Percentiles rank a stretch among this genome's conserved stretches.
phyloP scores from a whole-genome alignment of 2,329 filamentous ascomycete genomes.

The Paramyrothecium roridum region DNA sequence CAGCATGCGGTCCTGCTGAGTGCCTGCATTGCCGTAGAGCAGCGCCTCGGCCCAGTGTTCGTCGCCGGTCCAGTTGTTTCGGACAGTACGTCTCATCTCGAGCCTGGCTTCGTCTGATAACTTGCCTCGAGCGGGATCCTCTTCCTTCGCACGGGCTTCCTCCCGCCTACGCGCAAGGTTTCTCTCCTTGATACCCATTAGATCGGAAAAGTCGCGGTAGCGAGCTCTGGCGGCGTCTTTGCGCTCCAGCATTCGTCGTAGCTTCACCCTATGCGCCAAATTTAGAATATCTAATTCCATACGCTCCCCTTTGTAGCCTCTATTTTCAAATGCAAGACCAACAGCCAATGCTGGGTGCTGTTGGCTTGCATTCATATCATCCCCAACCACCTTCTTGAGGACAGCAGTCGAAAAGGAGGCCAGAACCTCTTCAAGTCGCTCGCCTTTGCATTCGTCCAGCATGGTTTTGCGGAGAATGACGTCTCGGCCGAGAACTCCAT shows the following conservation, averaged over 20 bases:
- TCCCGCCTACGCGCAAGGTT: slow-evolving; percentile 54
- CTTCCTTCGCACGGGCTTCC: slow-evolving; percentile 30
- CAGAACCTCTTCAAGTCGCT: slow-evolving; percentile 83
- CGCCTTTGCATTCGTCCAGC: slow-evolving; percentile 93
- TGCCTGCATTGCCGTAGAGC: slow-evolving; percentile 60
- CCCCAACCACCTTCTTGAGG: slow-evolving; percentile 63
- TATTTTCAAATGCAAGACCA: slow-evolving; percentile 55
- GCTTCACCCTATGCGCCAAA: slow-evolving; percentile 67
- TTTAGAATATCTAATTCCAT: slow-evolving; percentile 62
- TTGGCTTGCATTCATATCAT: slow-evolving; percentile 32
- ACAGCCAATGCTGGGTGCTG: slow-evolving; percentile 48
- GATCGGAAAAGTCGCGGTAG: slow-evolving; percentile 61
- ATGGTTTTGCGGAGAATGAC: slow-evolving; percentile 85
- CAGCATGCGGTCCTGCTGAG: slow-evolving; percentile 60
- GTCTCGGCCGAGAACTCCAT: slow-evolving; percentile 76
- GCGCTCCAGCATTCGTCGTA: slow-evolving; percentile 55
- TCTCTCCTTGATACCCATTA: slow-evolving; percentile 62
- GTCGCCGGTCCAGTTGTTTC: slow-evolving; percentile 76
- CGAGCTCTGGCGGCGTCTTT: slow-evolving; percentile 57
- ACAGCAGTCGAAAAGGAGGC: slow-evolving; percentile 81
- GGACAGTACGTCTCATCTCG: slow-evolving; percentile 57
- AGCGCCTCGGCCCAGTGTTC: slow-evolving; percentile 71
- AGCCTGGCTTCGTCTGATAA: slow-evolving; percentile 38
- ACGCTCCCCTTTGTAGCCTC: slow-evolving; percentile 53
- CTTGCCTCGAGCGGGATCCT: slow-evolving; percentile 19